Evolutionary conservation across 805 yeast genomes (phyloP).

Genomic region (Wickerhamomyces bovis): DNA sequence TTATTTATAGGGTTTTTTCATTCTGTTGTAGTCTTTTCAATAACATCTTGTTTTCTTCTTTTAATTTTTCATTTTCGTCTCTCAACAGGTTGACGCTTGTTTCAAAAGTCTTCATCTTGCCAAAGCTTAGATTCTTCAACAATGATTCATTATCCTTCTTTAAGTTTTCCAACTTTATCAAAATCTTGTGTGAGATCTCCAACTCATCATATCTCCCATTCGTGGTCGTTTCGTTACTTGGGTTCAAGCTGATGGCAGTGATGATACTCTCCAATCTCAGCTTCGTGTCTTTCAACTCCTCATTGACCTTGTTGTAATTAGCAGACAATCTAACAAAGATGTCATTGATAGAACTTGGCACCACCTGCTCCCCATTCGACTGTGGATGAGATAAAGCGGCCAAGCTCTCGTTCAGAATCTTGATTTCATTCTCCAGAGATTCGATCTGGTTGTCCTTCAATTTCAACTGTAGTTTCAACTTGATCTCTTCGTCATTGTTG

Average conservation of each 20-base stretch:
- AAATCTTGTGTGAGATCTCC: constrained; percentile 67
- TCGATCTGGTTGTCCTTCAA: constrained; percentile 49
- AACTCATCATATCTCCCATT: constrained; percentile 67
- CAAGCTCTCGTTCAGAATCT: constrained; percentile 28
- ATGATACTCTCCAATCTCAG: constrained; percentile 54
- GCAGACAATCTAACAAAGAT: constrained; percentile 44
- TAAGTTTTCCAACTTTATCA: constrained; percentile 53
- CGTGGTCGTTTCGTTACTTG: constrained; percentile 39
- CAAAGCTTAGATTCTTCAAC: constrained; percentile 64
- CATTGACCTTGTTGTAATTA: constrained; percentile 38
- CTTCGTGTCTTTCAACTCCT: constrained; percentile 58
- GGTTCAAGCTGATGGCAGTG: constrained; percentile 49
- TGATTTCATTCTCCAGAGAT: constrained; percentile 39
- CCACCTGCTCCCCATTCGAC: constrained; percentile 18
- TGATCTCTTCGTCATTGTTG: constrained; percentile 26
- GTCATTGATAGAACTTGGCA: constrained; percentile 40
- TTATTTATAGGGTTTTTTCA: neutral
- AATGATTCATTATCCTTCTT: constrained; percentile 66
- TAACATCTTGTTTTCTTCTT: constrained; percentile 21
- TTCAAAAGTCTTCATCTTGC: constrained; percentile 67
- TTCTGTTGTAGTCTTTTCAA: constrained; percentile 1
- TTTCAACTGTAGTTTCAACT: constrained; percentile 43
- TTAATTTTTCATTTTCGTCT: constrained; percentile 42
- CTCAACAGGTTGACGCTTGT: constrained; percentile 60
- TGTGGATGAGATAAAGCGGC: neutral